Conservation (phyloP, 345 rosid species). For the Zanthoxylum bungeanum region DNA sequence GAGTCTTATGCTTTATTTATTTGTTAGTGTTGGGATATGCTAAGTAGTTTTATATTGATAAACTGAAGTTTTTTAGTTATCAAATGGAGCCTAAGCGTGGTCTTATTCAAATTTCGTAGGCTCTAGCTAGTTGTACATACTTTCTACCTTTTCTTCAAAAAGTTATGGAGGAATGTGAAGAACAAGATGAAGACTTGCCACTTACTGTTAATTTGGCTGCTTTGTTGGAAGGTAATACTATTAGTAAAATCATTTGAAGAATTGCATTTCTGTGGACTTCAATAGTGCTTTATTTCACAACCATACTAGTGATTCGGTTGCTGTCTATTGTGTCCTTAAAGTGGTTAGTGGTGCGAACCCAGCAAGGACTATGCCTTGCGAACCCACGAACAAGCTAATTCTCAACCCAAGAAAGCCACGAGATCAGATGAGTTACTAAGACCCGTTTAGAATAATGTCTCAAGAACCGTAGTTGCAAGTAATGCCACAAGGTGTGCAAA, state of each 20-base stretch:
- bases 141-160: conserved; percentile 61
- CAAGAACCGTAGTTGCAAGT: too few species aligned
- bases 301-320: background rate
- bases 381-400: too few species aligned
- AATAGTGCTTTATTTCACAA: background rate
- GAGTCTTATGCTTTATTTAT: background rate
- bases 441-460: too few species aligned
- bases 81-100: background rate
- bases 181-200: conserved; percentile 43
- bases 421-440: too few species aligned
- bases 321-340: background rate
- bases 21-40: background rate
- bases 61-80: background rate
- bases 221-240: conserved; percentile 63
- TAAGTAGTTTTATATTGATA: background rate
- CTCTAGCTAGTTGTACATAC: conserved; percentile 69
- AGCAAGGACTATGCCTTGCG: too few species aligned
- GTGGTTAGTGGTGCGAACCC: too few species aligned
- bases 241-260: background rate
- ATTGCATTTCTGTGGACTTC: background rate
- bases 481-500: too few species aligned
- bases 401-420: too few species aligned
- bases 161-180: conserved; percentile 51
- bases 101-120: conserved; percentile 38
- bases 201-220: conserved; percentile 60